Evolutionary conservation across 805 yeast species (phyloP).

Genomic region (Yamadazyma takamatsuzukensis): DNA sequence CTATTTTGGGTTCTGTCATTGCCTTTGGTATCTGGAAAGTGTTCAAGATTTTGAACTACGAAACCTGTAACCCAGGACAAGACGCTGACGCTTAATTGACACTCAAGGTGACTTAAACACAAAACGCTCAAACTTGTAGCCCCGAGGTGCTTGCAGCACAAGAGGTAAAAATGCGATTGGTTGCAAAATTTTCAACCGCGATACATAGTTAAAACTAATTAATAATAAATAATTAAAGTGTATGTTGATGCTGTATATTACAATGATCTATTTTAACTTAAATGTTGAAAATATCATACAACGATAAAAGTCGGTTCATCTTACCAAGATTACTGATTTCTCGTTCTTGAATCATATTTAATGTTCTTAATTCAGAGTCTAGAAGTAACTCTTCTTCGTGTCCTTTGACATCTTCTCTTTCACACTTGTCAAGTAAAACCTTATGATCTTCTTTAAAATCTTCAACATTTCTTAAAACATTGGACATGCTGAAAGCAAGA

Average conservation of each 20-base stretch:
- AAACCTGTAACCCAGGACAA: constrained; percentile 59
- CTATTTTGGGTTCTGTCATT: constrained; percentile 64
- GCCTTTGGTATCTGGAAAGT: constrained; percentile 67
- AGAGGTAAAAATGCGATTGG: too few relatives aligned
- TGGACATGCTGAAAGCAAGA: constrained; percentile 52
- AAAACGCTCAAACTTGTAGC: too few relatives aligned
- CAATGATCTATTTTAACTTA: too few relatives aligned
- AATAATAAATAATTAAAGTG: too few relatives aligned
- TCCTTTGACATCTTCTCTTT: constrained; percentile 87
- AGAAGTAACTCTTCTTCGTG: constrained; percentile 71
- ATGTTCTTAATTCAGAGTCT: constrained; percentile 70
- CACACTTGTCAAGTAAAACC: constrained; percentile 71
- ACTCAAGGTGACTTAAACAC: too few relatives aligned
- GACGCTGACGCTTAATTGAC: constrained; percentile 46
- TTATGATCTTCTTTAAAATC: constrained; percentile 55
- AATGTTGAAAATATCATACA: constrained; percentile 24
- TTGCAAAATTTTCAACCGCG: too few relatives aligned
- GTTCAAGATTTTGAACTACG: constrained; percentile 63
- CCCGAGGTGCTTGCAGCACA: too few relatives aligned
- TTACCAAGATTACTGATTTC: constrained; percentile 55
- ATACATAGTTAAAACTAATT: too few relatives aligned
- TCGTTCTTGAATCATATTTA: constrained; percentile 55
- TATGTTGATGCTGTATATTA: too few relatives aligned
- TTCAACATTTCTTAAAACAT: constrained; percentile 47
- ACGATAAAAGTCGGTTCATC: constrained; percentile 54